A percentile compares a stretch with the other conserved stretches of the same genome.
Evolutionary conservation across 768 basidiomycete species (phyloP).

Genomic region (Candolleomyces aberdarensis): DNA sequence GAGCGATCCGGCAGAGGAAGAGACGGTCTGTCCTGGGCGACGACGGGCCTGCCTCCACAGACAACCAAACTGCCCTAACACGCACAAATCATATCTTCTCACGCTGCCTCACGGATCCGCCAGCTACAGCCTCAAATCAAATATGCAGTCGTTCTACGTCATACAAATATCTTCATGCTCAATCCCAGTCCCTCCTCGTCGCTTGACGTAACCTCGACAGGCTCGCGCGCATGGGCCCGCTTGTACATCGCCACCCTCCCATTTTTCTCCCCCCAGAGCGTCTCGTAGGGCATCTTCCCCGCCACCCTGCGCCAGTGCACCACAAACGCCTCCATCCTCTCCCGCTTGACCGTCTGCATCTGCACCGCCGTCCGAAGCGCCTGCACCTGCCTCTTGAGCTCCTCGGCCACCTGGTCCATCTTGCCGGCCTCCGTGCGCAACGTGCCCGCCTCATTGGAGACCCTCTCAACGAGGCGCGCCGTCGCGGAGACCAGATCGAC

Average conservation of each 20-base stretch:
- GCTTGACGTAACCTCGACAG: neutral
- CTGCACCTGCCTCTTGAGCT: neutral
- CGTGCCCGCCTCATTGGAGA: neutral
- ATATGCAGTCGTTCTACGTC: neutral
- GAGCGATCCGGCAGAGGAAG: conserved; percentile 39
- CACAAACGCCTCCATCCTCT: neutral
- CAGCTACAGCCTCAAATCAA: neutral
- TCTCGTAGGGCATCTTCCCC: neutral
- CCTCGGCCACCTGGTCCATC: neutral
- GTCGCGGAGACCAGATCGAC: neutral
- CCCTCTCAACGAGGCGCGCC: neutral
- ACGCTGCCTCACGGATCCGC: neutral
- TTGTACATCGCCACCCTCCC: neutral
- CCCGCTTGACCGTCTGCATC: neutral
- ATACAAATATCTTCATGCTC: neutral
- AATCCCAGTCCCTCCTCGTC: neutral
- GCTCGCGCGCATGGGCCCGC: neutral
- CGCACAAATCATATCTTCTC: neutral
- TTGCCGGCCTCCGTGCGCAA: neutral
- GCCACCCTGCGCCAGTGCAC: neutral
- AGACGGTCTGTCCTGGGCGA: conserved; percentile 1
- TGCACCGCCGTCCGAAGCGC: neutral
- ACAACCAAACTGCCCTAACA: neutral
- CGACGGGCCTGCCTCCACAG: neutral
- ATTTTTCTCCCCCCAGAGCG: neutral